Evolutionary conservation across 306 rosid genomes (phyloP), one percentile per base, ranked within the genome.

Genomic region (Glycine latifolia): DNA sequence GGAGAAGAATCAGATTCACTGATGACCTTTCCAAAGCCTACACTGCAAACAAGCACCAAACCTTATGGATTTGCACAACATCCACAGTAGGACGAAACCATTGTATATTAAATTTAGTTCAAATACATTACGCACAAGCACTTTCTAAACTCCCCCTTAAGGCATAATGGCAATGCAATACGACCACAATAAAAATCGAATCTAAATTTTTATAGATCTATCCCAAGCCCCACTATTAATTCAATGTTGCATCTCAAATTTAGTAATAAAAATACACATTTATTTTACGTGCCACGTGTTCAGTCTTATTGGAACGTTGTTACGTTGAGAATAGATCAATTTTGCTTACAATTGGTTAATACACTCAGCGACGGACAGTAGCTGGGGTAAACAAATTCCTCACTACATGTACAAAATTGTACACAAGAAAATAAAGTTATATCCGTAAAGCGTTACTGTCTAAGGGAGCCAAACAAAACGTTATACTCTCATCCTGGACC

Each of bases 401-500:
- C 41, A 56, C 31, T 48, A 46, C 61, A 63, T 71, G 60, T 35
- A 8, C 10, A 72, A 26, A 26, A 7, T 33, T 11, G 47, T 33
- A 14, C 20, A 10, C 15, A 58, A 37, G 33, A 81, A 61, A 48
- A 52, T 1, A 33, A 59, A 10, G 35, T 44, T 53, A 73, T 2
- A 52, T 50, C 41, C 5, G 6, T 52, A 63, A 53, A 37, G 0
- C 13, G 41, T 20, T 26, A 77, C 33, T 54, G 81, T 20, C 53
- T 8, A 37, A 7, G 58, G 35, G 15, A 41, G 73, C 41, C 17
- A 61, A 72, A 85, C 75, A 61, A 86, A 88, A 85, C 61, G 59
- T 72, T 13, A 67, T 86, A 73, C 70, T 73, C 81, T 75, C 26
- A 72, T 78, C 82, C 86, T 75, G 80, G 83, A 86, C 84, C 86